Base-by-base conservation (phyloP, 139 green algal genomes). In the Spirogloea muscicola region DNA sequence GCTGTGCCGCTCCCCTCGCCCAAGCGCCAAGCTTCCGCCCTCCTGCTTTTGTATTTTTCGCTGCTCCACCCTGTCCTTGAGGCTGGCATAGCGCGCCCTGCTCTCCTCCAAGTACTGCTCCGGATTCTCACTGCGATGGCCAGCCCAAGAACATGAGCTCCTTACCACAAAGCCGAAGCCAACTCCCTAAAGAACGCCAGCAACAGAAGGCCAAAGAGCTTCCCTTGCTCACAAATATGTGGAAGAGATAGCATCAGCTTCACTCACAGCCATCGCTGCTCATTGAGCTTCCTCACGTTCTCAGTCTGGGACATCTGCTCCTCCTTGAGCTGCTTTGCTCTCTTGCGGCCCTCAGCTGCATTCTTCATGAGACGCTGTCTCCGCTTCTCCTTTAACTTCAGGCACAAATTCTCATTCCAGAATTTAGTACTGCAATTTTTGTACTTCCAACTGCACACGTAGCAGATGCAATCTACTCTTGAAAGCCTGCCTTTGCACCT, bases 381-480 rank as follows among this genome's bases (percentile, higher is more conserved):
- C 62, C 33, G 40, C 72, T 80, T 80, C 58, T 80, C 72, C 36
- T 38, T 21, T 21, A 80, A 16, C 72, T 80, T 60, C 71, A 18
- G 41, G 16, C 29, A 9, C 10, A 64, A 10, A 16, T 41, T 16
- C 9, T 41, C 29, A 64, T 27, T 64, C 31, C n/a, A n/a, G n/a
- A n/a, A n/a, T n/a, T n/a, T n/a, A n/a, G n/a, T n/a, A n/a, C n/a
- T n/a, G n/a, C n/a, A n/a, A n/a, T n/a, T n/a, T n/a, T n/a, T n/a
- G n/a, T n/a, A n/a, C n/a, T n/a, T n/a, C n/a, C n/a, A n/a, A n/a
- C n/a, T n/a, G n/a, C n/a, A n/a, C n/a, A n/a, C n/a, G n/a, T n/a
- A n/a, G n/a, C n/a, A n/a, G n/a, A n/a, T n/a, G n/a, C n/a, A n/a
- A n/a, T n/a, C n/a, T n/a, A n/a, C n/a, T n/a, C n/a, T n/a, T n/a